Evolutionary conservation across 129 eudicot genomes (phyloP), one percentile per base, ranked within the genome.

Genomic region (Centaurea solstitialis): DNA sequence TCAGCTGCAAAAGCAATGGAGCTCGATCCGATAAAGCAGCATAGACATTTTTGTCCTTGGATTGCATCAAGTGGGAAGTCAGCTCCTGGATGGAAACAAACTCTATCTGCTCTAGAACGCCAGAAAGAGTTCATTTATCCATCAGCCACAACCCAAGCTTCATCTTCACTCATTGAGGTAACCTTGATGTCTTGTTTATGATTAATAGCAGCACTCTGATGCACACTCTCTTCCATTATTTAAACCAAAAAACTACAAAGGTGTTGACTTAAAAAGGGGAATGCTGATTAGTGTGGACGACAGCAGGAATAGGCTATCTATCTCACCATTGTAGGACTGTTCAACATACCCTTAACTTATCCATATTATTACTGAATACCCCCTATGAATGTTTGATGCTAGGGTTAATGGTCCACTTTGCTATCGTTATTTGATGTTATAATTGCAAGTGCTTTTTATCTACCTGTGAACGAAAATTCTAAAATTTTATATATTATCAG

Each of bases 31-130:
- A 84, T 95, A 81, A 90, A 86, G 83, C 99, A 92, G 85, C 99
- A 93, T 86, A 89, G 99, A 59, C 90, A 88, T 76, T 95, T 95
- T 85, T 95, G 99, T 77, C 98, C 99, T 74, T 93, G 98, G 99
- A 86, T 93, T 71, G 18, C 88, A 38, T 87, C 98, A 6, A 83
- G 70, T 67, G 97, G 86, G 57, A 87, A 84, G 72, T 74, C 82
- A 9, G 13, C 83, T 23, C 95, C 98, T 43, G 98, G 99, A 78
- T 95, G 98, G 97, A 82, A 88, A 76, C 94, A 89, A 85, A 91
- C 92, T 21, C 85, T 95, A 68, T 70, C 88, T 66, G 98, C 99
- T 78, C 85, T 95, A 26, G 83, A 83, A 83, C 89, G 88, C 70
- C 87, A 85, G 78, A 85, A 89, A 70, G 97, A 92, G 80, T 85